Base-by-base conservation (phyloP, 345 rosid species). In the Salix exigua region DNA sequence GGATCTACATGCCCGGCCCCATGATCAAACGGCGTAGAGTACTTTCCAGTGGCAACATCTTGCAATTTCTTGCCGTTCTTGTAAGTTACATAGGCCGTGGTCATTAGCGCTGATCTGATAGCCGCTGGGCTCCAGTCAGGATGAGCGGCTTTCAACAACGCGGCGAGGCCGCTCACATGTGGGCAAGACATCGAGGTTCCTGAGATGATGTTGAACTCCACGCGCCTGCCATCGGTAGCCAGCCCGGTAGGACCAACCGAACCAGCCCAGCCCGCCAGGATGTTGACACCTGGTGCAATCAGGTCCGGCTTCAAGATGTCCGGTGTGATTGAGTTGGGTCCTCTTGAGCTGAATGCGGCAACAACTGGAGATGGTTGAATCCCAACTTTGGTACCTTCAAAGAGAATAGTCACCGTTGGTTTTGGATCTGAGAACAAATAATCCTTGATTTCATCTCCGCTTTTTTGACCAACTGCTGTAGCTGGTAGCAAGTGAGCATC, bases 171-270 rank as follows among this genome's bases (percentile, higher is more conserved):
- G 21, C 80, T 77, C 21, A 81, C 81, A 64, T 81, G 84, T 0
- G 84, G 84, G 63, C 84, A 81, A 4, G 84, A 81, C 84, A 81
- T 81, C 13, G 84, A 81, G 17, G 84, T 81, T 35, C 84, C 84
- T 8, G 84, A 81, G 23, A 81, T 81, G 5, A 81, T 53, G 53
- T 81, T 81, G 73, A 81, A 81, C 12, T 77, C 75, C 16, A 77
- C 81, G 7, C 81, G 84, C 73, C 84, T 55, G 19, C 42, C 6
- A 50, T 81, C 84, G 4, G 72, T 51, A 0, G 78, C 17, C 12
- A 81, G 40, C 25, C 84, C 84, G 0, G 84, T 81, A 0, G 84
- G 84, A 48, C 81, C 84, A 11, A 73, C 80, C 2, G 77, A 2
- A 19, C 81, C 84, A 1, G 81, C 26, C 84, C 84, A 81, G 6